These are phyloP conservation scores for Sanghuangporus sanghuang DNA, from an alignment of 1,284 basidiomycete species.

Conservation along the genomic window DNA sequence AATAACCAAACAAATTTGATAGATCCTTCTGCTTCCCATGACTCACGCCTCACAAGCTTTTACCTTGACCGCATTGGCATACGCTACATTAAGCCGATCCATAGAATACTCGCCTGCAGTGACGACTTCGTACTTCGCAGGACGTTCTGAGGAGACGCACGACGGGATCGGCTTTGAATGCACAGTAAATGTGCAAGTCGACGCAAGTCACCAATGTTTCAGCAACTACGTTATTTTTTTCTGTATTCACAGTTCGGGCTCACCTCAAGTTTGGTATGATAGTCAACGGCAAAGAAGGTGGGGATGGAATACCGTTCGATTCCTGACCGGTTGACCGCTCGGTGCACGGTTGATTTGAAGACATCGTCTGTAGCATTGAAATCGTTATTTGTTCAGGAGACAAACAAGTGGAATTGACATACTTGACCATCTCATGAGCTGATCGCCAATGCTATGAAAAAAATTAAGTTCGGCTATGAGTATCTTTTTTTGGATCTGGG, in stretches of 20 bases:
- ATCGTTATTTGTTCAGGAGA: neutral
- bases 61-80: constrained; percentile 24
- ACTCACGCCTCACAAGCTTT: neutral
- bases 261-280: constrained; percentile 70
- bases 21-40: neutral
- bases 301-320: constrained; percentile 76
- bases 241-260: neutral
- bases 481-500: neutral
- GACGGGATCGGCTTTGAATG: constrained; percentile 53
- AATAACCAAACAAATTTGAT: neutral
- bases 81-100: constrained; percentile 55
- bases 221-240: too few species aligned
- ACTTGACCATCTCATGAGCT: constrained; percentile 87
- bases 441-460: constrained; percentile 67
- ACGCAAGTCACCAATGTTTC: too few species aligned
- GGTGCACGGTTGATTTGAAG: constrained; percentile 82
- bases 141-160: constrained; percentile 58
- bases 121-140: constrained; percentile 57
- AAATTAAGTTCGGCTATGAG: neutral
- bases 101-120: constrained; percentile 67
- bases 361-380: constrained; percentile 58
- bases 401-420: constrained; percentile 23
- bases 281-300: constrained; percentile 76
- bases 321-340: constrained; percentile 73
- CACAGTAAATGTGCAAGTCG: neutral